A percentile compares a stretch with the other conserved stretches of the same genome.
Evolutionary conservation across 2,329 filamentous ascomycete genomes (phyloP).

Genomic region (Calycina marina): DNA sequence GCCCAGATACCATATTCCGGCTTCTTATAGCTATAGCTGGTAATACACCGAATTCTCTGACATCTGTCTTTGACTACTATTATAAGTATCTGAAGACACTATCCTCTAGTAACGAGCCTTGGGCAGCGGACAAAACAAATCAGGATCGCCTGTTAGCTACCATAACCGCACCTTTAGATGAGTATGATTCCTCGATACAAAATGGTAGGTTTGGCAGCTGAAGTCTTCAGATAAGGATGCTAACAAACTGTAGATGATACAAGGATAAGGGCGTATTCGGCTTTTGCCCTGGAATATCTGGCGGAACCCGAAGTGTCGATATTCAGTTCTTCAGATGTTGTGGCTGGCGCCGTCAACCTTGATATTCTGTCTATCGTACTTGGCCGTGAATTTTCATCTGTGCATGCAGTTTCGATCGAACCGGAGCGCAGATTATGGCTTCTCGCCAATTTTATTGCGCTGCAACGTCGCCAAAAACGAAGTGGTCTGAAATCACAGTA

Average conservation of each 20-base stretch:
- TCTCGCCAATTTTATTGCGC: conserved; percentile 49
- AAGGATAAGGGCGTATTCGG: conserved; percentile 13
- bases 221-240: neutral
- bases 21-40: conserved; percentile 15
- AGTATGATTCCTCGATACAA: conserved; percentile 4
- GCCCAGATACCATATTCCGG: conserved; percentile 10
- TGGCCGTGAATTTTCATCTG: conserved; percentile 12
- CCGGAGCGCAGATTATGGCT: conserved; percentile 40
- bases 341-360: conserved; percentile 16
- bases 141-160: conserved; percentile 11
- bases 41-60: conserved; percentile 11
- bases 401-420: conserved; percentile 11
- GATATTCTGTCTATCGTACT: conserved; percentile 17
- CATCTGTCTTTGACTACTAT: conserved; percentile 16
- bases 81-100: conserved; percentile 19
- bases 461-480: conserved; percentile 29
- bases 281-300: conserved; percentile 20
- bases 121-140: conserved; percentile 7
- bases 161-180: conserved; percentile 14
- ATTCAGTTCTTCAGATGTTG: conserved; percentile 10
- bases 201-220: conserved; percentile 7
- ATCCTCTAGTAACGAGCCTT: conserved; percentile 3
- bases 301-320: conserved; percentile 17
- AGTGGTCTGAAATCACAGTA: conserved; percentile 27
- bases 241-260: conserved; percentile 9